These are phyloP conservation scores for Puccinia sorghi DNA, from an alignment of 1,284 basidiomycete genomes.

Conservation along the genomic window DNA sequence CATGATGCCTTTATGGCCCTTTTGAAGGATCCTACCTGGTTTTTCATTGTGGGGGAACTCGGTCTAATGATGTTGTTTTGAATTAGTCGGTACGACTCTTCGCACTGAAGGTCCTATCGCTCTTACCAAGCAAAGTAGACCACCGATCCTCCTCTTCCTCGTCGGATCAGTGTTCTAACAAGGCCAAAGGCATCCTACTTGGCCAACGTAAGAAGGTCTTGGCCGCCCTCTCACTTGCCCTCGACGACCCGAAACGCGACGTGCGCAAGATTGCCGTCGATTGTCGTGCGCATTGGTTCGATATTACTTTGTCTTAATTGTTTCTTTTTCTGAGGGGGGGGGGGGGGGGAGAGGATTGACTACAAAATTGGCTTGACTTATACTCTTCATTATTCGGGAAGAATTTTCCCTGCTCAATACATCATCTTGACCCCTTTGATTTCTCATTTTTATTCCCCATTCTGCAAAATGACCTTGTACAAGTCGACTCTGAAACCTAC, in stretches of 20 bases:
- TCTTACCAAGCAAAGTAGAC: conserved; percentile 7
- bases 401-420: no score
- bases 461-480: no score
- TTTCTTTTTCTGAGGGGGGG: no score
- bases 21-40: no score
- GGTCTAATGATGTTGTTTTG: no score
- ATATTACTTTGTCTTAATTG: conserved; percentile 15
- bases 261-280: conserved; percentile 85
- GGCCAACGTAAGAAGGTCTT: conserved; percentile 71
- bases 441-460: no score
- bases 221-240: conserved; percentile 68
- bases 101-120: conserved; percentile 20
- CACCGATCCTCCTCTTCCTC: background rate
- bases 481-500: no score
- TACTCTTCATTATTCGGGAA: no score
- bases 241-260: conserved; percentile 79
- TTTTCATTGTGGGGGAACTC: no score
- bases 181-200: background rate
- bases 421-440: no score
- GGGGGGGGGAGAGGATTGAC: no score
- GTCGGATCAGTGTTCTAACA: background rate
- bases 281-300: conserved; percentile 65
- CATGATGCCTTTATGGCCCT: background rate
- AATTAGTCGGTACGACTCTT: conserved; percentile 16
- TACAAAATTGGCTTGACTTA: no score